A percentile compares a stretch with the other conserved stretches of the same genome.
Evolutionary conservation across 2,329 filamentous ascomycete species (phyloP).

Genomic region (Bipolaris cookei): DNA sequence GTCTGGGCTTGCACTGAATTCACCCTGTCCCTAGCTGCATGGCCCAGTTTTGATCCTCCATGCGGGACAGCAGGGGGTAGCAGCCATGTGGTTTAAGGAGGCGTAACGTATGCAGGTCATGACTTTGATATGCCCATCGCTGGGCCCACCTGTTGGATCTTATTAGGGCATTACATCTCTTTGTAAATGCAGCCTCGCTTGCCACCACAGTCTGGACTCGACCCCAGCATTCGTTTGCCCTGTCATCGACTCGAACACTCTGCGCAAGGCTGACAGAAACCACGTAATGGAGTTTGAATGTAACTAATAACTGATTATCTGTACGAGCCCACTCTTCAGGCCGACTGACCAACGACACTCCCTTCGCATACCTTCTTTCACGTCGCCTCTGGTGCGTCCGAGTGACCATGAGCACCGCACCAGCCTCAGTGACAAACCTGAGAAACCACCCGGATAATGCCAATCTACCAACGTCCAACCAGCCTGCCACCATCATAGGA

Average conservation of each 20-base stretch:
- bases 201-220: slow-evolving; percentile 2
- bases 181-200: slow-evolving; percentile 7
- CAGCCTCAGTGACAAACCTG: slow-evolving; percentile 8
- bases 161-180: slow-evolving; percentile 14
- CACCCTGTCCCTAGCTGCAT: slow-evolving; percentile 20
- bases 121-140: slow-evolving; percentile 8
- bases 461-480: slow-evolving; percentile 38
- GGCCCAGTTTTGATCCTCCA: slow-evolving; percentile 26
- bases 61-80: slow-evolving; percentile 21
- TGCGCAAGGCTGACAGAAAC: not conserved
- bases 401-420: slow-evolving; percentile 8
- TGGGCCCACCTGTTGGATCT: slow-evolving; percentile 11
- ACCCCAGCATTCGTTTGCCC: not conserved
- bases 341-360: not conserved
- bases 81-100: slow-evolving; percentile 14
- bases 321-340: not conserved
- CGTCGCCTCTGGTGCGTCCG: not conserved
- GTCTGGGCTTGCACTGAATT: slow-evolving; percentile 16
- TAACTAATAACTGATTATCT: slow-evolving; percentile 4
- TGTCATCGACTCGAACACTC: slow-evolving; percentile 1
- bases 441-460: slow-evolving; percentile 35
- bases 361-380: not conserved
- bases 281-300: slow-evolving; percentile 12
- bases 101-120: slow-evolving; percentile 17
- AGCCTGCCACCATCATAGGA: slow-evolving; percentile 38